These are phyloP conservation scores for Oemleria cerasiformis DNA, from an alignment of 306 rosid genomes.

Conservation along the genomic window DNA sequence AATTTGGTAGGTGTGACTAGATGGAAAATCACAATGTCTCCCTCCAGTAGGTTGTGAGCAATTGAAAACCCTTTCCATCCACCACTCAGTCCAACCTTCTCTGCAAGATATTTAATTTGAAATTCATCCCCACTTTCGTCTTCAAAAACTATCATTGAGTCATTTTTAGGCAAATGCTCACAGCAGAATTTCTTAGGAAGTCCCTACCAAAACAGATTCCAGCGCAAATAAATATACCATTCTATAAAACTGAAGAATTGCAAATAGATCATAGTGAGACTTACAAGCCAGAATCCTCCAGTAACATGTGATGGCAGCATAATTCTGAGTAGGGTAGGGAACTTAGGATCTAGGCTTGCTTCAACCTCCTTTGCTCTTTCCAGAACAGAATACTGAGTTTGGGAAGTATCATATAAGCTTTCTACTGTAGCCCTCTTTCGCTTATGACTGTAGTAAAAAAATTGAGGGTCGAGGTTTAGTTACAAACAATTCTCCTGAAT, in stretches of 20 bases:
- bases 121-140: conserved; percentile 34
- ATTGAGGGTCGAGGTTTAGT: conserved; percentile 4
- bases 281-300: too few species aligned
- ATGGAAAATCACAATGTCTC: conserved; percentile 41
- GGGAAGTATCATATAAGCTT: conserved; percentile 4
- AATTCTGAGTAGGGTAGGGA: conserved; percentile 33
- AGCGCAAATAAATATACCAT: too few species aligned
- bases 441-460: conserved; percentile 14
- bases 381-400: too few species aligned
- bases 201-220: too few species aligned
- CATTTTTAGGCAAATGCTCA: conserved; percentile 33
- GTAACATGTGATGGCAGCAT: conserved; percentile 48
- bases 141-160: conserved; percentile 34
- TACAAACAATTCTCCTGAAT: not conserved
- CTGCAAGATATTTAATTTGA: conserved; percentile 32
- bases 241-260: too few species aligned
- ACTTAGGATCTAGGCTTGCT: conserved; percentile 22
- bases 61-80: conserved; percentile 57
- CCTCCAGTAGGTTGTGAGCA: conserved; percentile 30
- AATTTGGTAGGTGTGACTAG: conserved; percentile 33
- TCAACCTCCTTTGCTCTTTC: conserved; percentile 37
- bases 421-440: conserved; percentile 18
- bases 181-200: conserved; percentile 33
- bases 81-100: conserved; percentile 39
- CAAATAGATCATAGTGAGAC: too few species aligned